phyloP scores from a whole-genome alignment of 225 moss, liverwort and hornwort genomes.

The Bryoerythrophyllum caledonicum region DNA sequence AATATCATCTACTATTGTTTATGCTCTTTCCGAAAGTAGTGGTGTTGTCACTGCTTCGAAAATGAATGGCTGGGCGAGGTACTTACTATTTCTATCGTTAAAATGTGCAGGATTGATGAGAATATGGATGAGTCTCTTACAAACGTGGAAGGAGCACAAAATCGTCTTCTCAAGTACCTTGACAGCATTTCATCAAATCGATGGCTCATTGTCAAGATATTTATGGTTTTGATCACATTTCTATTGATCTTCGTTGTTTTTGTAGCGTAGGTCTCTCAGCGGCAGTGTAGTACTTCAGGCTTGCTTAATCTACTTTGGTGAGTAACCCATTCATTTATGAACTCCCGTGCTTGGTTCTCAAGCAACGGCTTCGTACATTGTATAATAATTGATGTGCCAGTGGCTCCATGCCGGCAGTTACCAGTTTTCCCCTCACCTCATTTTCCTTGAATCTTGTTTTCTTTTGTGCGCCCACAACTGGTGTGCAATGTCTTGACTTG shows the following conservation, averaged over 20 bases:
- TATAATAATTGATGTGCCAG: constrained; percentile 43
- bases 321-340: constrained; percentile 55
- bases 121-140: constrained; percentile 84
- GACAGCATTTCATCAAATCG: constrained; percentile 92
- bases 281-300: constrained; percentile 33
- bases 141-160: constrained; percentile 98
- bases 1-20: too few species aligned
- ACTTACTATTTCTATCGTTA: constrained; percentile 2
- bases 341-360: constrained; percentile 51
- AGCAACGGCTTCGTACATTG: constrained; percentile 41
- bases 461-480: too few species aligned
- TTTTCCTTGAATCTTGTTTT: too few species aligned
- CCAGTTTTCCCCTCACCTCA: too few species aligned
- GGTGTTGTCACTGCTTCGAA: too few species aligned
- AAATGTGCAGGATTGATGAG: constrained; percentile 85
- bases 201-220: constrained; percentile 93
- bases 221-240: constrained; percentile 90
- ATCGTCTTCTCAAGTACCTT: constrained; percentile 84
- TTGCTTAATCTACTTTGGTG: constrained; percentile 33
- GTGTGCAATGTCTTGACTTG: too few species aligned
- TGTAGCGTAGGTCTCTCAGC: constrained; percentile 51
- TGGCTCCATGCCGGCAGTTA: constrained; percentile 32
- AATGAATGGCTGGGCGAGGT: background rate
- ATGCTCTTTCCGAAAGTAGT: background rate
- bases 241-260: constrained; percentile 92